Evolutionary conservation across 2,329 filamentous ascomycete species (phyloP), one percentile per base, ranked within the genome.

Genomic region (Sporothrix globosa): DNA sequence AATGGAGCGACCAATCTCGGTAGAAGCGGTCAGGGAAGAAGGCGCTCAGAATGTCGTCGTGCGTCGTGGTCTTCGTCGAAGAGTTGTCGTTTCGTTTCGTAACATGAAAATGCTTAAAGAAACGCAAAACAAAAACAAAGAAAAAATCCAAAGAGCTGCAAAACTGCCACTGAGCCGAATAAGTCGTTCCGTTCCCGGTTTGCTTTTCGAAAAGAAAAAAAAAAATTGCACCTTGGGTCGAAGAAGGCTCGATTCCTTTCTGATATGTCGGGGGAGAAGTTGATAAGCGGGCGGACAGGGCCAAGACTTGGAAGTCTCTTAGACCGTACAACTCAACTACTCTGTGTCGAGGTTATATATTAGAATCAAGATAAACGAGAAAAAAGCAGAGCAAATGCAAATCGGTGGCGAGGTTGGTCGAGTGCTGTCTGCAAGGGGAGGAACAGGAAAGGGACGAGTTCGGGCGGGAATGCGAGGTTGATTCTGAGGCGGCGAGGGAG

Each of bases 401-500:
- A 68, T 34, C 6, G 46, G 24, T 53, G 58, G 63, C 52, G 50
- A 46, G 46, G 69, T 34, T 65, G 46, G 46, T 39, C 1, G 19
- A 10, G 34, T 41, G 11, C n/a, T 52, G 17, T 39, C 46, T 50
- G 46, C 54, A 21, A 61, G 53, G 54, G 34, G 56, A 53, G 13
- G 24, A 50, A 19, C 56, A 17, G 54, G 48, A 27, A 68, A 61
- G 54, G 53, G 52, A 69, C 24, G 44, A 69, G 17, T 27, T 50
- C 53, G 48, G 58, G 75, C 76, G 77, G 77, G 76, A 69, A 73
- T 70, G 71, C 39, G 41, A 44, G 11, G 39, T 46, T 44, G 34
- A 44, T 46, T 50, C n/a, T 27, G 66, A 63, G 41, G 53, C 27
- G 56, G 58, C 34, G 34, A 63, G 46, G 48, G 48, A 50, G 27